Conservation (phyloP, 2,329 filamentous ascomycete genomes). For the Diaporthe velutina region DNA sequence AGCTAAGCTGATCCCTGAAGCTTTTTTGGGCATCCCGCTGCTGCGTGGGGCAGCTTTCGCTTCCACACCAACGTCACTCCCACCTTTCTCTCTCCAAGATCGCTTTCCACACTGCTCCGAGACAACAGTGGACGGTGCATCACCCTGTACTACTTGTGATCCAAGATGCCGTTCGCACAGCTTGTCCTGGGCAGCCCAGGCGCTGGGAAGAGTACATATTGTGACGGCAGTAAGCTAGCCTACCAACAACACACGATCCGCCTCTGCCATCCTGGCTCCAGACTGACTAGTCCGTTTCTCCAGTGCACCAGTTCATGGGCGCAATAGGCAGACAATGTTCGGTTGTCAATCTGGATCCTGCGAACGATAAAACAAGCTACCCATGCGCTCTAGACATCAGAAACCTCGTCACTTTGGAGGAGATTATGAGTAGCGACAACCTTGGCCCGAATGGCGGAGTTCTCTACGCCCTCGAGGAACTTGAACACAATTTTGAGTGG, state of each 20-base stretch:
- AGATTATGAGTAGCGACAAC: slow-evolving; percentile 92
- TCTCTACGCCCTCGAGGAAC: slow-evolving; percentile 92
- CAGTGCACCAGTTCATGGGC: slow-evolving; percentile 96
- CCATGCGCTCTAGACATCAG: slow-evolving; percentile 92
- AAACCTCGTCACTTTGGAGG: slow-evolving; percentile 88
- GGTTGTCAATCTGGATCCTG: slow-evolving; percentile 95
- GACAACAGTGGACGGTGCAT: not conserved
- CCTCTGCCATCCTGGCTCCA: slow-evolving; percentile 35
- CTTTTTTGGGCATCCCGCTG: slow-evolving; percentile 24
- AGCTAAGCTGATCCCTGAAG: slow-evolving; percentile 37
- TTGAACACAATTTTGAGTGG: slow-evolving; percentile 96
- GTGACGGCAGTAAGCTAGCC: slow-evolving; percentile 82
- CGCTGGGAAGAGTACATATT: slow-evolving; percentile 96
- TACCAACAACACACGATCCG: not conserved
- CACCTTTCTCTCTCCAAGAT: not conserved
- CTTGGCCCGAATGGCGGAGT: slow-evolving; percentile 94
- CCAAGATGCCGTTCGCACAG: slow-evolving; percentile 74
- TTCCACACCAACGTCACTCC: slow-evolving; percentile 32
- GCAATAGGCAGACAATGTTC: slow-evolving; percentile 96
- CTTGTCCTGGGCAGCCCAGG: slow-evolving; percentile 95
- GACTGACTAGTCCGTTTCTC: not conserved
- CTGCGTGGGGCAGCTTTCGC: slow-evolving; percentile 29
- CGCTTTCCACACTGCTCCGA: not conserved
- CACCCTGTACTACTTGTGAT: slow-evolving; percentile 2
- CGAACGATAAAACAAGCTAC: slow-evolving; percentile 93